Base-by-base conservation (phyloP, 257 asterid genomes). In the Solanum acaule region DNA sequence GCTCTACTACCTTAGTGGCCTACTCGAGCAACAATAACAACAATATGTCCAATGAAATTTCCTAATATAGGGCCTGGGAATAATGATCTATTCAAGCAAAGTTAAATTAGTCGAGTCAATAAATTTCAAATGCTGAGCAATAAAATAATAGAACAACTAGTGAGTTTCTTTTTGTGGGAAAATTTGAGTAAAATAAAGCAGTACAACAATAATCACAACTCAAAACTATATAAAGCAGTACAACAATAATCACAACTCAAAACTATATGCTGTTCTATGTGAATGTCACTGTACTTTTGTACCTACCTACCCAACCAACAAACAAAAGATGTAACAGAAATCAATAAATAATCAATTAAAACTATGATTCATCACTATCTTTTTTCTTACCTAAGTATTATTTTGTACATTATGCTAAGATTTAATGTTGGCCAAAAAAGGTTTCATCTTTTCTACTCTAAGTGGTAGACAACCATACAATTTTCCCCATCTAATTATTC, bases 391-490 rank as follows among this genome's bases (percentile, higher is more conserved):
- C 85, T 46, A 44, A 44, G 2, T 25, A 29, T 10, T 42, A 22
- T 13, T 23, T 14, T 23, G 33, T 9, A 81, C 68, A 18, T 25
- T 79, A 42, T 42, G 65, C 67, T 81, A 81, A 81, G 67, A 46
- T 44, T 81, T 27, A 81, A 44, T 78, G 90, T 70, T 38, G 63
- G 84, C 15, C 29, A 25, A 56, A 35, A 42, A 65, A 34, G 68
- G 84, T 35, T 78, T 78, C 78, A 79, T 33, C 75, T 35, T 88
- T 40, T 87, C 49, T 40, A 42, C 10, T 46, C 65, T 37, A 73
- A 72, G 86, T 76, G 72, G 44, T 63, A 5, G 52, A 33, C 86
- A 75, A 75, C 23, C 8, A 61, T 20, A 85, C 52, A 83, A 6
- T 20, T 33, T 59, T 61, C 82, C 63, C 38, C 42, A 63, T 23